Conservation (phyloP, 1,139 yeast genomes). For the Zygotorulaspora mrakii region DNA sequence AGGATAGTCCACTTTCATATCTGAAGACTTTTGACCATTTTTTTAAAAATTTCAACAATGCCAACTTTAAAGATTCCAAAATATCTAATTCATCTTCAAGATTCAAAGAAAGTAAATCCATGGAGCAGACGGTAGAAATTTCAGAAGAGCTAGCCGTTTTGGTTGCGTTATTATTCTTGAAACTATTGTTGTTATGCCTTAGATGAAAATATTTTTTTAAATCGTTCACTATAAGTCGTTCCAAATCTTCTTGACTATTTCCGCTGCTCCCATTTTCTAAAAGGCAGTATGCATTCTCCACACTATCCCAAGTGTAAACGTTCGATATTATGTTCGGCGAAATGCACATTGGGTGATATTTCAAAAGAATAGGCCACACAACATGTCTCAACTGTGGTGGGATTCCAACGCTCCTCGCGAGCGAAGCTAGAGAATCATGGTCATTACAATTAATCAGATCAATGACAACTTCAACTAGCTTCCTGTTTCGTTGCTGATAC, state of each 20-base stretch:
- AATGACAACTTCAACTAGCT: constrained; percentile 28
- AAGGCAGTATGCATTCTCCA: constrained; percentile 15
- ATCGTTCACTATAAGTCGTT: constrained; percentile 28
- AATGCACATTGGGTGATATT: constrained; percentile 79
- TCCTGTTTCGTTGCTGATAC: constrained; percentile 30
- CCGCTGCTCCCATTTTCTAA: constrained; percentile 11
- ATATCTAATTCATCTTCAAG: constrained; percentile 46
- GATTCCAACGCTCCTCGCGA: constrained; percentile 79
- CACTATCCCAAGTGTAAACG: constrained; percentile 29
- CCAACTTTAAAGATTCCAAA: constrained; percentile 54
- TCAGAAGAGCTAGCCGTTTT: constrained; percentile 14
- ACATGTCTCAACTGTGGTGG: constrained; percentile 77
- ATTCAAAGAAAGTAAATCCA: constrained; percentile 16
- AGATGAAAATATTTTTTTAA: constrained; percentile 34
- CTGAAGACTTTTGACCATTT: constrained; percentile 80
- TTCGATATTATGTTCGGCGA: constrained; percentile 71
- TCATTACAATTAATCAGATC: constrained; percentile 36
- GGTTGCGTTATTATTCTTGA: constrained; percentile 10
- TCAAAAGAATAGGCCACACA: constrained; percentile 81
- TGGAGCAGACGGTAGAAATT: constrained; percentile 17
- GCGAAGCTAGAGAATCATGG: constrained; percentile 53
- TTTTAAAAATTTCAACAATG: constrained; percentile 59
- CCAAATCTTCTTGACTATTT: constrained; percentile 22
- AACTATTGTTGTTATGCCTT: constrained; percentile 19
- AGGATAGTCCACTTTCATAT: constrained; percentile 77